These are phyloP conservation scores for Amborella trichopoda DNA, from an alignment of 164 flowering plant genomes.

Conservation along the genomic window DNA sequence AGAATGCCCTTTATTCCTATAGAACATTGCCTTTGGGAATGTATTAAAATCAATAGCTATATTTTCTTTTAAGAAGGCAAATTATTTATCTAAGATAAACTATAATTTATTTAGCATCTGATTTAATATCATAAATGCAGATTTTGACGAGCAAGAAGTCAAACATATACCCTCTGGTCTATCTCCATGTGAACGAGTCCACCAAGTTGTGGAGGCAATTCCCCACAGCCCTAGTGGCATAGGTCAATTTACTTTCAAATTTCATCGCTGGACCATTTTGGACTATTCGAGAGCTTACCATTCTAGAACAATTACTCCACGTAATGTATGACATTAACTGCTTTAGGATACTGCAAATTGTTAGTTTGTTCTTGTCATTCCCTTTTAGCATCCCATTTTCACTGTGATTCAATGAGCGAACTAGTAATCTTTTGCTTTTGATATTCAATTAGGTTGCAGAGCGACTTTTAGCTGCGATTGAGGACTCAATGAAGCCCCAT, in stretches of 20 bases:
- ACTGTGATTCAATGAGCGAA: background rate
- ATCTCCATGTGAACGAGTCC: conserved; percentile 49
- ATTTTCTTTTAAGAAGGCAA: background rate
- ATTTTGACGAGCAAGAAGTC: conserved; percentile 28
- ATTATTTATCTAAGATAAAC: background rate
- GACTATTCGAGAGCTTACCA: conserved; percentile 71
- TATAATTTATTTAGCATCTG: background rate
- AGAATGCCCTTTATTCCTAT: background rate
- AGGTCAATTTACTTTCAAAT: conserved; percentile 11
- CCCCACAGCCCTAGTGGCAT: conserved; percentile 13
- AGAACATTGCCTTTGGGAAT: background rate
- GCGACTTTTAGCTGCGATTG: conserved; percentile 42
- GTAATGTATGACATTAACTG: conserved; percentile 25
- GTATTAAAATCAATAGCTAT: background rate
- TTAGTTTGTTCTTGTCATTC: background rate
- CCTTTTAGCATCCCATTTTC: background rate
- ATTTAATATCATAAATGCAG: conserved; percentile 19
- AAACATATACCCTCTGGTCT: conserved; percentile 21
- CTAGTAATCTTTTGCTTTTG: background rate
- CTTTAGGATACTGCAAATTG: background rate
- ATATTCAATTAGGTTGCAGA: conserved; percentile 53
- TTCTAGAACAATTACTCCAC: conserved; percentile 58
- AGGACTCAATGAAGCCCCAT: conserved; percentile 34
- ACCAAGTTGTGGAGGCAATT: conserved; percentile 44
- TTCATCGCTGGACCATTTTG: conserved; percentile 58